Percentiles rank a stretch among this genome's conserved stretches.
Conservation (phyloP, 2,329 filamentous ascomycete species). For the Fusarium lateritium region DNA sequence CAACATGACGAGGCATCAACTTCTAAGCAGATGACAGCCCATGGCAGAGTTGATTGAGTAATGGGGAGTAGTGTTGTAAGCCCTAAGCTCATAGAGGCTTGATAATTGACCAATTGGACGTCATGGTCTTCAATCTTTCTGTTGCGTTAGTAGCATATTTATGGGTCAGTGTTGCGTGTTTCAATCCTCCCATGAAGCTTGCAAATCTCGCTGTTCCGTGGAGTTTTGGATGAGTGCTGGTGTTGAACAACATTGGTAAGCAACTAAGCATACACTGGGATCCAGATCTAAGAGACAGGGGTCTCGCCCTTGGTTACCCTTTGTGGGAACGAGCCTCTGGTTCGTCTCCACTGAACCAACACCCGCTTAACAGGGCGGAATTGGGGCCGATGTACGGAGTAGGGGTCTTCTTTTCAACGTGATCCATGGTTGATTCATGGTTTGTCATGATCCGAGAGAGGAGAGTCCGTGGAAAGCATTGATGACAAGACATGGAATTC, state of each 20-base stretch:
- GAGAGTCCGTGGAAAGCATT: conserved; percentile 7
- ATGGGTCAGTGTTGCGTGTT: not conserved
- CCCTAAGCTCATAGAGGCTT: not conserved
- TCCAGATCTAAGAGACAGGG: not conserved
- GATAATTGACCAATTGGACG: not conserved
- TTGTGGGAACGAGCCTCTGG: not conserved
- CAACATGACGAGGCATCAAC: not conserved
- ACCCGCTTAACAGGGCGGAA: conserved; percentile 13
- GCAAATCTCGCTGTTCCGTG: conserved; percentile 25
- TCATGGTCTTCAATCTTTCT: not conserved
- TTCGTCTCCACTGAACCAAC: not conserved
- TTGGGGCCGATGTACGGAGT: not conserved
- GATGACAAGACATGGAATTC: not conserved
- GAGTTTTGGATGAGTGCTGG: not conserved
- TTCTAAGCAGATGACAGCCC: not conserved
- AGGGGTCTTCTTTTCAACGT: not conserved
- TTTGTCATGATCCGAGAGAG: conserved; percentile 7
- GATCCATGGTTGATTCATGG: not conserved
- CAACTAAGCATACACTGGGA: not conserved
- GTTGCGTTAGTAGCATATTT: not conserved
- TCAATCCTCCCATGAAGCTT: conserved; percentile 15
- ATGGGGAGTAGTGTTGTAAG: not conserved
- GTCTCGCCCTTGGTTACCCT: not conserved
- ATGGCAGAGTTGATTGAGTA: not conserved
- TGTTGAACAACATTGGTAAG: conserved; percentile 16